Conservation (phyloP, 306 rosid species). For the Acmispon strigosus region DNA sequence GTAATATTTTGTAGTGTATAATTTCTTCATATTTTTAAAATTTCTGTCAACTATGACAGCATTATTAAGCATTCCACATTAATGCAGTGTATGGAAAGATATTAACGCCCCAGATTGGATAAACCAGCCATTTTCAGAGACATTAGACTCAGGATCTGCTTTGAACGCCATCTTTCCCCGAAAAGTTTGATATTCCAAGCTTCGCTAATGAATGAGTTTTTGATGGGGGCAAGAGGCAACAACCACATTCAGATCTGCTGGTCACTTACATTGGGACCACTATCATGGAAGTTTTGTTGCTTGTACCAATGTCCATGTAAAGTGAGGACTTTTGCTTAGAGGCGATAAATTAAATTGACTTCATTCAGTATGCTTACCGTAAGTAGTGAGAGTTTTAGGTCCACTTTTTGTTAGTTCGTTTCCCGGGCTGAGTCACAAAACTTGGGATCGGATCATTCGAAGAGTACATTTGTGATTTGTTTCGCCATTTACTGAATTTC, state of each 20-base stretch:
- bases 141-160: constrained; percentile 35
- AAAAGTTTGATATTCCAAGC: constrained; percentile 20
- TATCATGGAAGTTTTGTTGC: constrained; percentile 27
- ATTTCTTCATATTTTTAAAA: background rate
- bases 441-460: background rate
- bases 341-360: constrained; percentile 27
- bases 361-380: constrained; percentile 15
- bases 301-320: constrained; percentile 30
- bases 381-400: constrained; percentile 13
- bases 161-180: constrained; percentile 17
- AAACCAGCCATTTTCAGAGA: constrained; percentile 33
- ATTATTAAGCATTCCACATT: constrained; percentile 9
- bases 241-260: constrained; percentile 24
- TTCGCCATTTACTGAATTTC: background rate
- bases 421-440: constrained; percentile 15
- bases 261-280: constrained; percentile 32
- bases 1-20: background rate
- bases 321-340: constrained; percentile 28
- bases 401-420: constrained; percentile 4
- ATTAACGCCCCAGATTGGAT: constrained; percentile 26
- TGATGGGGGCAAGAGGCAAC: constrained; percentile 32
- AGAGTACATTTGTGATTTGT: constrained; percentile 17
- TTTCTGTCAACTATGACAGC: background rate
- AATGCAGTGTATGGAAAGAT: constrained; percentile 36
- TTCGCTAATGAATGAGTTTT: constrained; percentile 23